These are phyloP conservation scores for Trametes pubescens DNA, from an alignment of 1,284 basidiomycete species.

Conservation along the genomic window DNA sequence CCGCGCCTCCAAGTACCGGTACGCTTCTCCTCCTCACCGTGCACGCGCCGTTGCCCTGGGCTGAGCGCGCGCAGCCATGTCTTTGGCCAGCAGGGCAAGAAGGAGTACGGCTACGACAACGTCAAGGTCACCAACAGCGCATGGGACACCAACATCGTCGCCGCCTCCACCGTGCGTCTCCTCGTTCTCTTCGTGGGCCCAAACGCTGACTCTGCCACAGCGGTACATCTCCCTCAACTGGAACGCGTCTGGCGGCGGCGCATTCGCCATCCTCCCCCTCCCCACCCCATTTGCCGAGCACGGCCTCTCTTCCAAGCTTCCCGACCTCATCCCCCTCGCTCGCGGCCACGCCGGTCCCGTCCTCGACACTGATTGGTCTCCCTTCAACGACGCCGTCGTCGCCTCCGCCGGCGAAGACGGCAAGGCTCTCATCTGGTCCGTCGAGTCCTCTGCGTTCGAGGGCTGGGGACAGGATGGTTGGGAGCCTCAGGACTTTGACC, in stretches of 20 bases:
- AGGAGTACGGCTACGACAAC: slow-evolving; percentile 88
- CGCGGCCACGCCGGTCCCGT: slow-evolving; percentile 86
- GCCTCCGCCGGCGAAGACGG: slow-evolving; percentile 95
- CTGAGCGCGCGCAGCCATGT: slow-evolving; percentile 76
- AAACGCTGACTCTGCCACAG: slow-evolving; percentile 46
- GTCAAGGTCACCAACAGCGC: slow-evolving; percentile 90
- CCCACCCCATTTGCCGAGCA: slow-evolving; percentile 74
- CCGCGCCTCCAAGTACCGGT: slow-evolving; percentile 78
- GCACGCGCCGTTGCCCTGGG: neutral
- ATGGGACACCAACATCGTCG: slow-evolving; percentile 96
- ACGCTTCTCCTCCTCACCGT: slow-evolving; percentile 38
- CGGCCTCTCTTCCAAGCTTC: slow-evolving; percentile 81
- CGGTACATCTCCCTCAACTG: slow-evolving; percentile 93
- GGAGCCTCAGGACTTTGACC: slow-evolving; percentile 86
- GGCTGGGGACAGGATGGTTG: slow-evolving; percentile 90
- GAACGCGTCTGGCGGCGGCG: slow-evolving; percentile 95
- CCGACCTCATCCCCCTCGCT: slow-evolving; percentile 92
- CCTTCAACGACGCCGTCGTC: slow-evolving; percentile 91
- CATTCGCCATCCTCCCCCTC: slow-evolving; percentile 91
- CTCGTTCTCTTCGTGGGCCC: slow-evolving; percentile 13
- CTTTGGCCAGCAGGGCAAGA: slow-evolving; percentile 87
- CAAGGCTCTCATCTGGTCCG: slow-evolving; percentile 90
- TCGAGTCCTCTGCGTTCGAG: slow-evolving; percentile 75
- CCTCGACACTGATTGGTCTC: slow-evolving; percentile 98
- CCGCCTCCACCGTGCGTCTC: slow-evolving; percentile 79